Evolutionary conservation across 495 filamentous ascomycete species (phyloP).

Genomic region (Clavariopsis aquatica): DNA sequence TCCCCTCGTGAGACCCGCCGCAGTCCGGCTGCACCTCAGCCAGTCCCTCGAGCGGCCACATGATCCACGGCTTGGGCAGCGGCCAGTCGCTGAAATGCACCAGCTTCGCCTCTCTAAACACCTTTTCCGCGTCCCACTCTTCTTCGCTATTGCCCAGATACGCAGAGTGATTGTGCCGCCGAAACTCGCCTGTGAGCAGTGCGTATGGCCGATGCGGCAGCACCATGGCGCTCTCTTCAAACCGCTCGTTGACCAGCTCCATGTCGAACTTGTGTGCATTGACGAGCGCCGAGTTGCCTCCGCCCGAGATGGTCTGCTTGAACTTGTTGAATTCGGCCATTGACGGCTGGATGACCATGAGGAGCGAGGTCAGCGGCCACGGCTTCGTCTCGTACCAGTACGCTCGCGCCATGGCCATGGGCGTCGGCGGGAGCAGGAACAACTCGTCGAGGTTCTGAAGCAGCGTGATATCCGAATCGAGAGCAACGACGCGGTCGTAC

Average conservation of each 20-base stretch:
- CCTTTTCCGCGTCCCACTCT: conserved; percentile 67
- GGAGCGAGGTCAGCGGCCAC: conserved; percentile 39
- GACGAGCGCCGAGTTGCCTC: conserved; percentile 23
- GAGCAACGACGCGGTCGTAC: conserved; percentile 44
- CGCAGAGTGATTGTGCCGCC: conserved; percentile 55
- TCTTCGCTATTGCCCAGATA: conserved; percentile 67
- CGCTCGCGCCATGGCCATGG: conserved; percentile 45
- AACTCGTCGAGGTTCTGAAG: conserved; percentile 44
- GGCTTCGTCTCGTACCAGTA: conserved; percentile 42
- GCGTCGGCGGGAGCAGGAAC: conserved; percentile 44
- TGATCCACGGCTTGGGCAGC: conserved; percentile 76
- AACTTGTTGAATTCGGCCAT: conserved; percentile 36
- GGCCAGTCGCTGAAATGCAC: conserved; percentile 85
- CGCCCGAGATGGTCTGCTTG: conserved; percentile 30
- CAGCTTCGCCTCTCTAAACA: conserved; percentile 67
- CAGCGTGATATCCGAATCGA: conserved; percentile 46
- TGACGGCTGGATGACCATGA: conserved; percentile 43
- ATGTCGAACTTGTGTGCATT: conserved; percentile 40
- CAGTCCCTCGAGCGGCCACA: conserved; percentile 58
- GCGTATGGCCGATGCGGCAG: conserved; percentile 75
- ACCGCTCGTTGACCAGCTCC: conserved; percentile 73
- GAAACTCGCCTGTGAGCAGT: conserved; percentile 71
- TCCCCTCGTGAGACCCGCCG: conserved; percentile 51
- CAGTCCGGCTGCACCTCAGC: conserved; percentile 62
- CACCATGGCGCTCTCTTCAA: conserved; percentile 64